Percentiles rank a stretch among this genome's conserved stretches.
Evolutionary conservation across 495 filamentous ascomycete species (phyloP).

Genomic region (Tuber umbilicatum): DNA sequence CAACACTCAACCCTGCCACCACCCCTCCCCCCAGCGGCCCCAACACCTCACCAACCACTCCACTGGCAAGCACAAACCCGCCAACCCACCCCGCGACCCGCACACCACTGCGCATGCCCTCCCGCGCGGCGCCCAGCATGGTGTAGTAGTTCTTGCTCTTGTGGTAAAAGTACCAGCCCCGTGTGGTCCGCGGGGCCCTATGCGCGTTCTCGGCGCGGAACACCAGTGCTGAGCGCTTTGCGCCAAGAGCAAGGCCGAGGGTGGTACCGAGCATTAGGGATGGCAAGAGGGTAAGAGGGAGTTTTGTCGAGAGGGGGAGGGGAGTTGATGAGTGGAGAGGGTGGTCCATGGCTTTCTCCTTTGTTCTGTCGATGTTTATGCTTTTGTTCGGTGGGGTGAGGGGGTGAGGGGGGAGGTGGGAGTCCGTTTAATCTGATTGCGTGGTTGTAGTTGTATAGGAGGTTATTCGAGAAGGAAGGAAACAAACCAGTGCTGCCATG

Average conservation of each 20-base stretch:
- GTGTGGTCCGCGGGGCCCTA: conserved; percentile 68
- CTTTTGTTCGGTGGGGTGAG: background rate
- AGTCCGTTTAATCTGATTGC: background rate
- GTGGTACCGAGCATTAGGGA: conserved; percentile 59
- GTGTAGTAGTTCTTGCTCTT: conserved; percentile 91
- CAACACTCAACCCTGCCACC: conserved; percentile 70
- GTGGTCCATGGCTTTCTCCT: background rate
- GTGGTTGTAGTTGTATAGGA: background rate
- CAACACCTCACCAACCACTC: conserved; percentile 69
- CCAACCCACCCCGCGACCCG: conserved; percentile 60
- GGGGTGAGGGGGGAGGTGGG: background rate
- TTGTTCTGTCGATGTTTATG: background rate
- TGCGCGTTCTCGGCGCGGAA: conserved; percentile 96
- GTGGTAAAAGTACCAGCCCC: conserved; percentile 95
- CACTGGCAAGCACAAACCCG: conserved; percentile 51
- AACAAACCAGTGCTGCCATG: no score
- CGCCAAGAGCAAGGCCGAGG: conserved; percentile 67
- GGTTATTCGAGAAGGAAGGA: background rate
- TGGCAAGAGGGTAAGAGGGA: conserved; percentile 57
- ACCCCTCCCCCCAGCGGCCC: conserved; percentile 66
- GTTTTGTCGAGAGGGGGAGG: conserved; percentile 57
- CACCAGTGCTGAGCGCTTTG: conserved; percentile 62
- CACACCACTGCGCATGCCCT: conserved; percentile 69
- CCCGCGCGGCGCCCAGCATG: conserved; percentile 63
- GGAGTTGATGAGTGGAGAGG: conserved; percentile 31